phyloP scores from a whole-genome alignment of 345 rosid genomes.

The Salix koriyanagi region DNA sequence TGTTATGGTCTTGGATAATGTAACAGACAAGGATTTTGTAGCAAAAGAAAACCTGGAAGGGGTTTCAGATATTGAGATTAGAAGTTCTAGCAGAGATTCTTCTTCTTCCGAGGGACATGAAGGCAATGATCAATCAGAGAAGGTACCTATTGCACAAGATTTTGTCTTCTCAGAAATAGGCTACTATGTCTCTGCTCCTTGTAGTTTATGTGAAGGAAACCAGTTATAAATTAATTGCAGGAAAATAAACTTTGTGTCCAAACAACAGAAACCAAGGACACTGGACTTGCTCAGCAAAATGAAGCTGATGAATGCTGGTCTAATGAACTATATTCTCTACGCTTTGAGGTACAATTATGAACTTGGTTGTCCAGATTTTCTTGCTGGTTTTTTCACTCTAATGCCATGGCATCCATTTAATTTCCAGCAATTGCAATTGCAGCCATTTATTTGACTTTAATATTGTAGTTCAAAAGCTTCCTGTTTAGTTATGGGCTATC shows the following conservation, averaged over 20 bases:
- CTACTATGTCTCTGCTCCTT: constrained; percentile 4
- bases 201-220: constrained; percentile 1
- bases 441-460: neutral
- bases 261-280: constrained; percentile 21
- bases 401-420: neutral
- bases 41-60: constrained; percentile 17
- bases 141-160: constrained; percentile 25
- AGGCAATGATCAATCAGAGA: constrained; percentile 28
- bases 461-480: neutral
- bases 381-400: neutral
- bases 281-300: constrained; percentile 27
- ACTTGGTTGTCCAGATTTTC: neutral
- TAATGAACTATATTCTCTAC: constrained; percentile 40
- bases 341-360: constrained; percentile 65
- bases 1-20: constrained; percentile 25
- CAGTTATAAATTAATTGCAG: constrained; percentile 31
- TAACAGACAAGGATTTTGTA: constrained; percentile 16
- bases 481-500: neutral
- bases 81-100: constrained; percentile 18
- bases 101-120: constrained; percentile 24
- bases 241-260: constrained; percentile 10
- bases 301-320: constrained; percentile 33
- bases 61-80: constrained; percentile 21
- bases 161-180: neutral
- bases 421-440: neutral